Base-by-base conservation (phyloP, 805 yeast genomes). In the Starmerella stellata region DNA sequence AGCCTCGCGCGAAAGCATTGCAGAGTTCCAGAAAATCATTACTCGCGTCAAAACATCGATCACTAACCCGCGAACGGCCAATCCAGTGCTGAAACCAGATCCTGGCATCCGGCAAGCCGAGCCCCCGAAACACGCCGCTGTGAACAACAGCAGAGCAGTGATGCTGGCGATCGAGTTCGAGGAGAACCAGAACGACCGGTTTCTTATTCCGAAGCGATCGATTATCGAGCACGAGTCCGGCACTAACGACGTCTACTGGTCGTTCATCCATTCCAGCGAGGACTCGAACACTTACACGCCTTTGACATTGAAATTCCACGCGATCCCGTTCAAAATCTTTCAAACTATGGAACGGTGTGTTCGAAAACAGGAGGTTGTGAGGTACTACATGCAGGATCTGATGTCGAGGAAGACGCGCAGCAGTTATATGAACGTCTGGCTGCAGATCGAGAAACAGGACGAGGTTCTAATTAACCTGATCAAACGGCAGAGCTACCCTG, bases 81-180 rank as follows among this genome's bases (percentile, higher is more conserved):
- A 36, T 19, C 33, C 41, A 23, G 16, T 15, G n/a, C 31, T n/a
- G n/a, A n/a, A n/a, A n/a, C n/a, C n/a, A n/a, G n/a, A n/a, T n/a
- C n/a, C n/a, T n/a, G n/a, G n/a, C n/a, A 11, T 20, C 11, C 25
- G 18, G 15, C 29, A 19, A n/a, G 24, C 18, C 4, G 27, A 14
- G 39, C 48, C 51, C 85, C 76, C 47, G 68, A 73, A 53, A 78
- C 78, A 49, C 60, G n/a, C 16, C 70, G 9, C 36, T 4, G 21
- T 17, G 15, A 37, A 43, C 5, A 41, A 44, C 23, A 21, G 39
- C 15, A 35, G 42, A 18, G 42, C 50, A 1, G 38, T 43, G 4
- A 77, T 80, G 38, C 54, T 90, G 30, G 75, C 83, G 4, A 75
- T 87, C 55, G 98, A 90, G 56, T 87, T 74, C 59, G 68, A 68